phyloP scores from a whole-genome alignment of 2,329 filamentous ascomycete species.

The Pseudogymnoascus sp. region DNA sequence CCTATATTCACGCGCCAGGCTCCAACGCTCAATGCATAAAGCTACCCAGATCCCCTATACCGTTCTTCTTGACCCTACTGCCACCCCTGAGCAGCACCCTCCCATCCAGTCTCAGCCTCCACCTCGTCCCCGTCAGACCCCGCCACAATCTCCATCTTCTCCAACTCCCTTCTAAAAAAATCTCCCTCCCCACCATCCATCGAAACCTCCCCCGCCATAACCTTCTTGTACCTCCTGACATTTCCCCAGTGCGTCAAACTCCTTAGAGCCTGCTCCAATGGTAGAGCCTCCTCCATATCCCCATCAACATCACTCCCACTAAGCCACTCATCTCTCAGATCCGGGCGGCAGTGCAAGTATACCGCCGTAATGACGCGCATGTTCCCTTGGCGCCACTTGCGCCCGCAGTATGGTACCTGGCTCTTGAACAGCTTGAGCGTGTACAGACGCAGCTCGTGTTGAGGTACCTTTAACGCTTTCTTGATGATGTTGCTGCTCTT shows the following conservation, averaged over 20 bases:
- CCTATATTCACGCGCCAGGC: not conserved
- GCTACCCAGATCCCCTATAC: not conserved
- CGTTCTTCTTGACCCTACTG: not conserved
- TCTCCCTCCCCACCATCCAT: constrained; percentile 66
- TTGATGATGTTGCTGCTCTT: constrained; percentile 89
- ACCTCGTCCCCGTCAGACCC: not conserved
- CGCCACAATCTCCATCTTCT: constrained; percentile 45
- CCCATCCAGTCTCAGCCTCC: constrained; percentile 23
- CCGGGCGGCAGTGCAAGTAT: constrained; percentile 86
- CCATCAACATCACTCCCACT: constrained; percentile 85
- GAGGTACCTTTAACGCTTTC: constrained; percentile 84
- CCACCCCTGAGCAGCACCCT: constrained; percentile 14
- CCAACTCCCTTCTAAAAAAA: constrained; percentile 71
- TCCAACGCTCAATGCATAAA: not conserved
- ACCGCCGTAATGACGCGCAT: constrained; percentile 98
- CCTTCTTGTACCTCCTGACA: constrained; percentile 70
- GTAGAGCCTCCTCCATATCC: constrained; percentile 86
- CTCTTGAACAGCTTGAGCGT: constrained; percentile 98
- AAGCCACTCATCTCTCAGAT: constrained; percentile 91
- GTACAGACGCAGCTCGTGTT: constrained; percentile 80
- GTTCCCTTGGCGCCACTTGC: constrained; percentile 96
- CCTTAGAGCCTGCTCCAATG: constrained; percentile 81
- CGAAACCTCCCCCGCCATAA: constrained; percentile 51
- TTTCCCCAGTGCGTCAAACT: constrained; percentile 95
- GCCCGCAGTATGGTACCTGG: constrained; percentile 93